Conservation (phyloP, 805 yeast species). For the Yarrowia bubula region DNA sequence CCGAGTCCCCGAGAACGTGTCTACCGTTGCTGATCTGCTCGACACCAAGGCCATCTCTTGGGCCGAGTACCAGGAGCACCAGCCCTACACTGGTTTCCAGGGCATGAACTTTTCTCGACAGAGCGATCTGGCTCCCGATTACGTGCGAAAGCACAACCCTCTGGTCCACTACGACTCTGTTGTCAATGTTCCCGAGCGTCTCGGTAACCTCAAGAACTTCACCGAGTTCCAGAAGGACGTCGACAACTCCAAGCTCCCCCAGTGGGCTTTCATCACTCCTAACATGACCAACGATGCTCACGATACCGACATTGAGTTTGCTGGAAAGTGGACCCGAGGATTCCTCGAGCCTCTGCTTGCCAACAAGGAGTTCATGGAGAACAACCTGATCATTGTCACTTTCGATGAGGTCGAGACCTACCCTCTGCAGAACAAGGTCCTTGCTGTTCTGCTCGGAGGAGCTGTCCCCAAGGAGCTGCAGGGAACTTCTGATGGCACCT, state of each 20-base stretch:
- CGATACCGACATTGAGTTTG: conserved; percentile 47
- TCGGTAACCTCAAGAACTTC: conserved; percentile 49
- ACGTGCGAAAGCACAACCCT: conserved; percentile 55
- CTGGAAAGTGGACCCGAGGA: conserved; percentile 48
- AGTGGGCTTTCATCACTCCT: conserved; percentile 55
- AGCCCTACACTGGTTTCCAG: conserved; percentile 52
- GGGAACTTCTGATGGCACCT: conserved; percentile 49
- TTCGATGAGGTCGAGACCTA: conserved; percentile 52
- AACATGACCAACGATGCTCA: conserved; percentile 56
- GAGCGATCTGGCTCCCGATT: conserved; percentile 46
- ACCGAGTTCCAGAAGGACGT: conserved; percentile 47
- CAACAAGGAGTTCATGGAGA: conserved; percentile 49
- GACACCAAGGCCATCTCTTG: conserved; percentile 49
- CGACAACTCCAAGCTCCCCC: conserved; percentile 46
- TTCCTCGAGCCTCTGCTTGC: conserved; percentile 47
- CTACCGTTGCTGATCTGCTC: conserved; percentile 50
- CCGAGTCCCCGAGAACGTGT: conserved; percentile 47
- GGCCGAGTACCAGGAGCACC: conserved; percentile 55
- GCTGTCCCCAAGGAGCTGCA: conserved; percentile 44
- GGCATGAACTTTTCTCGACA: conserved; percentile 50
- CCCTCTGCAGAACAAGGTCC: conserved; percentile 47
- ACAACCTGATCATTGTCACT: conserved; percentile 48
- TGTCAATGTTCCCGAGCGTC: conserved; percentile 41
- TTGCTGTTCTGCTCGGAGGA: conserved; percentile 49
- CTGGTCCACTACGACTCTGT: conserved; percentile 46